Conservation (phyloP, 441 rosid genomes). For the Mallotus japonicus region DNA sequence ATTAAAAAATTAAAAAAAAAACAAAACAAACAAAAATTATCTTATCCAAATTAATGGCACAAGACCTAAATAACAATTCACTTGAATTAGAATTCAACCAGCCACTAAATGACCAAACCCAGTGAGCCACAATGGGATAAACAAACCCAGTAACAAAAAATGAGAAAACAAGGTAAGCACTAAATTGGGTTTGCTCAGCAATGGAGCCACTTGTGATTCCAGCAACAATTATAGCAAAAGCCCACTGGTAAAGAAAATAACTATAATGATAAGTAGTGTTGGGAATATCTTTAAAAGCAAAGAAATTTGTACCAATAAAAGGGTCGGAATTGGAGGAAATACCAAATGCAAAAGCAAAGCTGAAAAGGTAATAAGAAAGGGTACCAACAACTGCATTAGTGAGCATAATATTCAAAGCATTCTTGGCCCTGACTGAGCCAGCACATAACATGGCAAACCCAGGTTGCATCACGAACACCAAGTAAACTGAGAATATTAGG, state of each 20-base stretch:
- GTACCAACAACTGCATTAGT: conserved; percentile 84
- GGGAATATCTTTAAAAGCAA: conserved; percentile 58
- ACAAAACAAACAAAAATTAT: too few species aligned
- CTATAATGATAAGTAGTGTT: conserved; percentile 46
- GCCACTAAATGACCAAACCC: conserved; percentile 78
- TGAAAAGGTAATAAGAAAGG: conserved; percentile 71
- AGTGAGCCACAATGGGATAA: conserved; percentile 65
- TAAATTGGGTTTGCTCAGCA: conserved; percentile 80
- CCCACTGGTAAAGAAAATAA: conserved; percentile 78
- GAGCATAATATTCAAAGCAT: conserved; percentile 82
- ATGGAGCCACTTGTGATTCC: conserved; percentile 83
- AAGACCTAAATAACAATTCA: conserved; percentile 50
- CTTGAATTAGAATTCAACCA: conserved; percentile 63
- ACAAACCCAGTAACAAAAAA: conserved; percentile 75
- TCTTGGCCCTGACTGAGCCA: conserved; percentile 80
- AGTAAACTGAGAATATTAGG: too few species aligned
- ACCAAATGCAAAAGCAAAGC: conserved; percentile 82
- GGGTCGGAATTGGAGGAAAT: conserved; percentile 45
- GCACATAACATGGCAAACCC: conserved; percentile 94
- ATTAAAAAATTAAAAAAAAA: too few species aligned
- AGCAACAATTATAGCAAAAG: conserved; percentile 78
- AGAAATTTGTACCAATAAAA: conserved; percentile 61
- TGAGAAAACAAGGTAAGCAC: conserved; percentile 69
- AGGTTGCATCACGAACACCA: conserved; percentile 83
- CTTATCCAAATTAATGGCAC: conserved; percentile 57